Conservation (phyloP, 371 early-diverging fungal genomes). For the Phascolomyces articulosus region DNA sequence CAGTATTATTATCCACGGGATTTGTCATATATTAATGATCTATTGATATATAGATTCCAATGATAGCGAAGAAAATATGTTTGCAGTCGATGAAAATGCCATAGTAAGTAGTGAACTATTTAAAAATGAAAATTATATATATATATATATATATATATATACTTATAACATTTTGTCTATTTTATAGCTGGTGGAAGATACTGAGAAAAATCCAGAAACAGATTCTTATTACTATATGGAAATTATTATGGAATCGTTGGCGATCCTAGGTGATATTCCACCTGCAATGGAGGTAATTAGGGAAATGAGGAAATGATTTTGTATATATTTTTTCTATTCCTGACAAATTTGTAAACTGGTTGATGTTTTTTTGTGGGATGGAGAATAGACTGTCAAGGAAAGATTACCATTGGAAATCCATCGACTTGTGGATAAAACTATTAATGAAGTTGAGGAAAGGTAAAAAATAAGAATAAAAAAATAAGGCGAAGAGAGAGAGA, state of each 20-base stretch:
- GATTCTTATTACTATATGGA: conserved; percentile 92
- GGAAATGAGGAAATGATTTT: not conserved
- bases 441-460: conserved; percentile 85
- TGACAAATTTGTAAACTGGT: too few species aligned
- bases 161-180: not conserved
- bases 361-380: not conserved
- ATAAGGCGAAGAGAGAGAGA: too few species aligned
- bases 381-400: conserved; percentile 64
- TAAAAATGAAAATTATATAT: too few species aligned
- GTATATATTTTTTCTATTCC: not conserved
- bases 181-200: conserved; percentile 68
- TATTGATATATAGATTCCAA: not conserved
- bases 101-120: conserved; percentile 38
- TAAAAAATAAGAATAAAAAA: too few species aligned
- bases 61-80: conserved; percentile 31
- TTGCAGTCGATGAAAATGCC: conserved; percentile 39
- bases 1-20: too few species aligned
- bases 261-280: conserved; percentile 75
- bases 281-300: conserved; percentile 81
- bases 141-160: too few species aligned
- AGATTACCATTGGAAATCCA: conserved; percentile 82
- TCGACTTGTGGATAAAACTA: conserved; percentile 85
- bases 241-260: conserved; percentile 81
- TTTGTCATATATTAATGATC: too few species aligned
- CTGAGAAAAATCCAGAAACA: conserved; percentile 82